These are phyloP conservation scores for Arthrobotrys pseudoclavata DNA, from an alignment of 2,329 filamentous ascomycete species.

Conservation along the genomic window DNA sequence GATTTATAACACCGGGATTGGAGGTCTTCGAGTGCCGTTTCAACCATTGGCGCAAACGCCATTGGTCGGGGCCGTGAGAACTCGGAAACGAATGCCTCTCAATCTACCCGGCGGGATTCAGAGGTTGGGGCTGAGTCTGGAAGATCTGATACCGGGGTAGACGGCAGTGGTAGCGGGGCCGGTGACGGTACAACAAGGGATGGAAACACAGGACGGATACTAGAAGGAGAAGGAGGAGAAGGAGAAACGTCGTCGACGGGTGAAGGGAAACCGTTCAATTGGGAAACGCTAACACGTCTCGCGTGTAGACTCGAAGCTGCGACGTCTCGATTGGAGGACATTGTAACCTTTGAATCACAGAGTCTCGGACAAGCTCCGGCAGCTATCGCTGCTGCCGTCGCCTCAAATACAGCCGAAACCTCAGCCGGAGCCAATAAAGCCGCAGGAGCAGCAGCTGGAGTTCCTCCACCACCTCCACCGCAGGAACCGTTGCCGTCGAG, in stretches of 20 bases:
- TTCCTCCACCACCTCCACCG: constrained; percentile 65
- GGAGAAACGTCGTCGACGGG: neutral
- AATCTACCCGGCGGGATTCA: constrained; percentile 34
- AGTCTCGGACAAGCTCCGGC: constrained; percentile 68
- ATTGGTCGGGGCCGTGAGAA: constrained; percentile 26
- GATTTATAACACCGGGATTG: constrained; percentile 20
- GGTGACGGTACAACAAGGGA: neutral
- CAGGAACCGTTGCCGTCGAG: constrained; percentile 77
- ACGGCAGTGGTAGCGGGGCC: neutral
- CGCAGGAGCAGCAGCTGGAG: constrained; percentile 67
- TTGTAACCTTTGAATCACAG: constrained; percentile 78
- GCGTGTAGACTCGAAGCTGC: constrained; percentile 89
- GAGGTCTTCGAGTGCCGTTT: constrained; percentile 30
- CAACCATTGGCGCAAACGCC: constrained; percentile 2
- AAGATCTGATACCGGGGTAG: neutral
- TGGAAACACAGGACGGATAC: neutral
- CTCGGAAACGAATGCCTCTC: constrained; percentile 30
- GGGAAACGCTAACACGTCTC: constrained; percentile 59
- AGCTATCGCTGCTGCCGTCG: constrained; percentile 65
- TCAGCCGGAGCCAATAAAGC: constrained; percentile 64
- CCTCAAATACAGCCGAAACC: constrained; percentile 65
- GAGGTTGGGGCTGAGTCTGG: neutral
- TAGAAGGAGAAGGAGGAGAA: neutral
- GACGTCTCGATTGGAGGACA: constrained; percentile 94
- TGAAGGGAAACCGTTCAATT: constrained; percentile 7